Evolutionary conservation across 140 eudicot genomes (phyloP).

Genomic region (Senecio squalidus): DNA sequence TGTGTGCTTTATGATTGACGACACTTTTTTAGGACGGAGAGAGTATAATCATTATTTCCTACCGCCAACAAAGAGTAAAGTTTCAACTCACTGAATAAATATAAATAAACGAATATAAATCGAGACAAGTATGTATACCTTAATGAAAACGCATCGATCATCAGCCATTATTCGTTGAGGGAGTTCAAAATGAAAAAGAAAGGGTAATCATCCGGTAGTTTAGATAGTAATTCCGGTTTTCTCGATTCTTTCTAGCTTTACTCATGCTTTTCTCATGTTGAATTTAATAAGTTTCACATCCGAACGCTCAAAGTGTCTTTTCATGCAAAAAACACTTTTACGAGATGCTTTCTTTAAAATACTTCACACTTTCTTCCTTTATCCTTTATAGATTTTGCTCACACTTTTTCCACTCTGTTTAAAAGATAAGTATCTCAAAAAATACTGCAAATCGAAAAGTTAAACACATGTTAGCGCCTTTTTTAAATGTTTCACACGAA

Average conservation of each 20-base stretch:
- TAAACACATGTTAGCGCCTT: too few relatives aligned
- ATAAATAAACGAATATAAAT: neutral
- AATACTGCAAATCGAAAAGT: too few relatives aligned
- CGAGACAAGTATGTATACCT: slow-evolving; percentile 21
- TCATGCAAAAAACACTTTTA: slow-evolving; percentile 23
- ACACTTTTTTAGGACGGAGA: too few relatives aligned
- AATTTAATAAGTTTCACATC: slow-evolving; percentile 13
- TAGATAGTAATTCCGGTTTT: slow-evolving; percentile 11
- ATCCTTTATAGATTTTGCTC: neutral
- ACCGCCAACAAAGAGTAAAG: slow-evolving; percentile 1
- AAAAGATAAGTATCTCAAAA: too few relatives aligned
- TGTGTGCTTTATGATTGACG: too few relatives aligned
- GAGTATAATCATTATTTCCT: neutral
- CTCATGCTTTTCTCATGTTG: slow-evolving; percentile 31
- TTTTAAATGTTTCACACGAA: too few relatives aligned
- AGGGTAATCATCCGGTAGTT: slow-evolving; percentile 18
- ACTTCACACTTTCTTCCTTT: neutral
- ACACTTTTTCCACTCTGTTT: too few relatives aligned
- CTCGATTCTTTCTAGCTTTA: slow-evolving; percentile 36
- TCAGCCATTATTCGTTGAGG: slow-evolving; percentile 26
- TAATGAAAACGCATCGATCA: slow-evolving; percentile 29
- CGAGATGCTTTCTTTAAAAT: neutral
- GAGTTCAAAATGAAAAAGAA: slow-evolving; percentile 18
- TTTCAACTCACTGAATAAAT: neutral
- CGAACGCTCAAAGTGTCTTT: slow-evolving; percentile 16